These are phyloP conservation scores for Chytriomyces confervae DNA, from an alignment of 192 early-diverging fungal genomes.

Conservation along the genomic window DNA sequence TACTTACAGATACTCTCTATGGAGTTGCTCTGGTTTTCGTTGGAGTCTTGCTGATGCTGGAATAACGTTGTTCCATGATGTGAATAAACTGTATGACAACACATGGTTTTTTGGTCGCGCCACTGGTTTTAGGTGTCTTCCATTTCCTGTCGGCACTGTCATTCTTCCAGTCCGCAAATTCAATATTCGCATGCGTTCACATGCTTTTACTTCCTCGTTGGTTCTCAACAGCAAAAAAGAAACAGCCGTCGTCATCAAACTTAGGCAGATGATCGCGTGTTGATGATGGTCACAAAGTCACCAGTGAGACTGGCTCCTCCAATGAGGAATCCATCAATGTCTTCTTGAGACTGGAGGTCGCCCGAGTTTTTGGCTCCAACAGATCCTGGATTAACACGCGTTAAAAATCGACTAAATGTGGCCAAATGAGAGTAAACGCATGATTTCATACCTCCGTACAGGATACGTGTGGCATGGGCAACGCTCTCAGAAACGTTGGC, in stretches of 20 bases:
- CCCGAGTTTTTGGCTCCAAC: slow-evolving; percentile 88
- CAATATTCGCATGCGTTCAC: too few species aligned
- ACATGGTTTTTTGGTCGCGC: too few species aligned
- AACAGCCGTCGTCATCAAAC: not conserved
- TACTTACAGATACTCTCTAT: slow-evolving; percentile 34
- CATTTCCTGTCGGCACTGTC: too few species aligned
- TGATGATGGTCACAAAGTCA: slow-evolving; percentile 54
- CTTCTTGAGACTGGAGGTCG: slow-evolving; percentile 82
- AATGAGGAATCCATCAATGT: slow-evolving; percentile 99
- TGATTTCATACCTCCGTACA: slow-evolving; percentile 79
- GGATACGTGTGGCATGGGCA: slow-evolving; percentile 88
- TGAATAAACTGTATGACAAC: not conserved
- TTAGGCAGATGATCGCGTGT: slow-evolving; percentile 17
- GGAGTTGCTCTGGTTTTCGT: slow-evolving; percentile 42
- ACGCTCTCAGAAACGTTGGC: slow-evolving; percentile 83
- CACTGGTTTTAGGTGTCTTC: too few species aligned
- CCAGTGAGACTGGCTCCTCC: slow-evolving; percentile 97
- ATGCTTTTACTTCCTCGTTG: too few species aligned
- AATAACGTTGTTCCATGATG: not conserved
- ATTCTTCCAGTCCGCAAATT: too few species aligned
- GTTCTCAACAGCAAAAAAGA: too few species aligned
- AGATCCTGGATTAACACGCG: slow-evolving; percentile 59
- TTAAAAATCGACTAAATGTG: not conserved
- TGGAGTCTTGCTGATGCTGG: slow-evolving; percentile 33
- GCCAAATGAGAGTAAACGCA: not conserved